These are phyloP conservation scores for Torrubiella hemipterigena DNA, from an alignment of 2,329 filamentous ascomycete genomes.

Conservation along the genomic window DNA sequence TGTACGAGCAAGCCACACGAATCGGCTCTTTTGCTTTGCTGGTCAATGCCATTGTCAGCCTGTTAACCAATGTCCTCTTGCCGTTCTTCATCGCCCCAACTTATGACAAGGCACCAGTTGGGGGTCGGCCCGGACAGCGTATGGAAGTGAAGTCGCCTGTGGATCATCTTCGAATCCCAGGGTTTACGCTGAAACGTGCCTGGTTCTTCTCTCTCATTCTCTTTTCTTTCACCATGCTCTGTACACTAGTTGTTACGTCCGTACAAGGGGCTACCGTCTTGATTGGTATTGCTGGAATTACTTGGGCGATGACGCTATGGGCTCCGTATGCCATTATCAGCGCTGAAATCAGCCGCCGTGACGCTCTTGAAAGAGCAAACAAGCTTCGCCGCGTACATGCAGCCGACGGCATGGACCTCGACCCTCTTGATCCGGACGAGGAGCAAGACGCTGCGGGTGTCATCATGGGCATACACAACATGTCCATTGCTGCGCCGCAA, in stretches of 20 bases:
- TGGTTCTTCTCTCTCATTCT: slow-evolving; percentile 82
- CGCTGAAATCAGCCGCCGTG: slow-evolving; percentile 76
- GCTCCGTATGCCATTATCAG: slow-evolving; percentile 92
- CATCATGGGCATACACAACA: slow-evolving; percentile 90
- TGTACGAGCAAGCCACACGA: slow-evolving; percentile 78
- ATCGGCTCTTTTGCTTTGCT: slow-evolving; percentile 83
- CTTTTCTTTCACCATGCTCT: slow-evolving; percentile 71
- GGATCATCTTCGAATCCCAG: slow-evolving; percentile 59
- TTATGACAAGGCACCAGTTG: slow-evolving; percentile 41
- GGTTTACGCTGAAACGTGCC: slow-evolving; percentile 74
- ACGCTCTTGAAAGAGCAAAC: slow-evolving; percentile 40
- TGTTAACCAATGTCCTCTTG: slow-evolving; percentile 69
- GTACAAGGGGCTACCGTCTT: slow-evolving; percentile 63
- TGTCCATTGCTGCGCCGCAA: slow-evolving; percentile 83
- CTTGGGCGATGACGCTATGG: slow-evolving; percentile 90
- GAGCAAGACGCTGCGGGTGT: slow-evolving; percentile 72
- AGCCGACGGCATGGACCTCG: background rate
- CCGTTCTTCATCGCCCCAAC: slow-evolving; percentile 79
- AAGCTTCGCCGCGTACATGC: slow-evolving; percentile 12
- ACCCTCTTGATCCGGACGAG: slow-evolving; percentile 34
- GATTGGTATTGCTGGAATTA: slow-evolving; percentile 73
- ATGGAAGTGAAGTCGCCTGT: slow-evolving; percentile 21
- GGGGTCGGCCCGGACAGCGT: slow-evolving; percentile 18
- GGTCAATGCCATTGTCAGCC: slow-evolving; percentile 75
- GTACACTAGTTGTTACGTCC: slow-evolving; percentile 65